Evolutionary conservation across 106 monocot species (phyloP), one percentile per base, ranked within the genome.

Genomic region (Xerophyta viscosa): DNA sequence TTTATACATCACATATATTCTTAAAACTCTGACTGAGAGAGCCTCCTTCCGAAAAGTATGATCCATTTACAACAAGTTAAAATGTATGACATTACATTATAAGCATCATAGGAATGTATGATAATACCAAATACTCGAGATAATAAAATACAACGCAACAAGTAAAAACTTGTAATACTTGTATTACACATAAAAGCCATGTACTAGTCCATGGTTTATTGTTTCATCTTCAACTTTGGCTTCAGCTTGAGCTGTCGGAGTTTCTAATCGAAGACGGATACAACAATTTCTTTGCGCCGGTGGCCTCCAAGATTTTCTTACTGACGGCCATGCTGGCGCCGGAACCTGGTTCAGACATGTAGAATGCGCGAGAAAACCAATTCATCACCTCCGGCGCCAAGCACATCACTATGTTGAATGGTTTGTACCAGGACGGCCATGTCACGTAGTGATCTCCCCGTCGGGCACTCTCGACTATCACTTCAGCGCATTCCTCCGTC

Each of bases 391-490:
- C 82, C 6, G 91, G 91, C 0, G 79, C 91, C 0, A 86, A 39
- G 44, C 64, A 63, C 66, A 64, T 66, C 14, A 76, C 45, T 23
- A 82, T 31, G 30, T 61, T 58, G 27, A 92, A 55, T 0, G 72
- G 58, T 20, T 27, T 50, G 54, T 76, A 92, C 78, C 81, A 79
- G 13, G 68, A 58, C 8, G 86, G 91, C 81, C 78, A 86, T 31
- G 82, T 79, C 30, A 92, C 58, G 29, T 86, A 81, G 37, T 63
- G 28, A 20, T 92, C 65, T 6, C 82, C 82, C 7, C 63, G 62
- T 60, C 86, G 70, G n/a, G 78, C 78, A 4, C 70, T 52, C n/a
- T 79, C 70, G 20, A 92, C 63, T 3, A 72, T 63, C 8, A 64
- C 62, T 63, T 78, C 50, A 11, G 86, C 72, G 26, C 68, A 80